Base-by-base conservation (phyloP, 306 rosid species). In the Rosa chinensis region DNA sequence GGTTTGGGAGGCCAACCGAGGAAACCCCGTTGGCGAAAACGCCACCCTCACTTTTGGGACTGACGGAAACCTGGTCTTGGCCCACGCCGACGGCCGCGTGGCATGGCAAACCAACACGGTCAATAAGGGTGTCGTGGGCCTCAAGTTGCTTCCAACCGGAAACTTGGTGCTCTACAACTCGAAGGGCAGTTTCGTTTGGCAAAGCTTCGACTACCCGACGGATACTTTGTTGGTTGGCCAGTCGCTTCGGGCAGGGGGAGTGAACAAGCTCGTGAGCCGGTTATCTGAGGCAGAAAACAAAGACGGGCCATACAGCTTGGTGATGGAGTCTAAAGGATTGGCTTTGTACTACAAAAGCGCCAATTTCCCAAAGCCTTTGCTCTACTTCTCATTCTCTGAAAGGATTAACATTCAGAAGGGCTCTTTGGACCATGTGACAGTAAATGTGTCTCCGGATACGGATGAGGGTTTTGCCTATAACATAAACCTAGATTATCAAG, bases 1-100 rank as follows among this genome's bases (percentile, higher is more conserved):
- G 89, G 94, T 90, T 2, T 90, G 94, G 92, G 89, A 86, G 72
- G 94, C 94, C 37, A 90, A 88, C 2, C 58, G 92, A 18, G 87
- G 86, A 53, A 86, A 81, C 73, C 90, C 90, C 1, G 88, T 86
- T 21, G 59, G 78, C 5, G 85, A 86, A 59, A 85, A 82, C 20
- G 89, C 93, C 72, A 87, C 92, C 1, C 83, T 88, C 42, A 73
- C 86, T 1, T 77, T 92, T 3, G 82, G 84, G 0, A 56, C 71
- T 0, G 43, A 91, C 35, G 90, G 93, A 0, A 91, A 91, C 77
- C 85, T 91, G 6, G 85, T 89, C 0, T 73, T 88, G 56, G 92
- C 90, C 3, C 69, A 91, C 28, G 77, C 87, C 3, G 70, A 86
- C 28, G 96, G 90, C 4, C 81, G 74, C 76, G 76, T 89, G 20